Evolutionary conservation across 1,284 basidiomycete genomes (phyloP).

Genomic region (Malassezia equina): DNA sequence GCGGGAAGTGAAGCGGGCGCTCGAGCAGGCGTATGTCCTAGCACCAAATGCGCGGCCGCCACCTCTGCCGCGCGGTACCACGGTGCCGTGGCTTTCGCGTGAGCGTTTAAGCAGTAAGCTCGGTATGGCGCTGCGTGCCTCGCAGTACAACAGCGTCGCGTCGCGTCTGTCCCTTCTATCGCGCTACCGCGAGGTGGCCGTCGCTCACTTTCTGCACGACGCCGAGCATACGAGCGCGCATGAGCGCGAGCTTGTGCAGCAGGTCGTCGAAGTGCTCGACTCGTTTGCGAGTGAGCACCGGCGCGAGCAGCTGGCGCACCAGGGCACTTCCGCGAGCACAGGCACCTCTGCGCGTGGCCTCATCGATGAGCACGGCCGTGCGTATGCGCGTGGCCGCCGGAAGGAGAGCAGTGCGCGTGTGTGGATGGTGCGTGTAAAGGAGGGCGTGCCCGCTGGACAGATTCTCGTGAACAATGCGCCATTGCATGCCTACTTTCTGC

Average conservation of each 20-base stretch:
- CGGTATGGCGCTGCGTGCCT: conserved; percentile 58
- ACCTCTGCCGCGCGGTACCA: conserved; percentile 25
- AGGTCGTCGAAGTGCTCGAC: conserved; percentile 24
- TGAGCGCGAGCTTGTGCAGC: conserved; percentile 16
- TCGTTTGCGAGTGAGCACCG: conserved; percentile 27
- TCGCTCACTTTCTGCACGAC: conserved; percentile 12
- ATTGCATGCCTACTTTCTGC: conserved; percentile 66
- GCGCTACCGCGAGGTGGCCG: conserved; percentile 56
- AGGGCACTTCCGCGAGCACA: not conserved
- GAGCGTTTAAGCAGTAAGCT: conserved; percentile 57
- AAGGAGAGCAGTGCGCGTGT: conserved; percentile 54
- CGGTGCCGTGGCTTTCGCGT: conserved; percentile 57
- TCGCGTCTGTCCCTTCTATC: conserved; percentile 63
- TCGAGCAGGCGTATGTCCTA: conserved; percentile 61
- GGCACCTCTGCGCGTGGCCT: conserved; percentile 7
- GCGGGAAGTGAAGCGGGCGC: conserved; percentile 55
- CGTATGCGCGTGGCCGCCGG: conserved; percentile 33
- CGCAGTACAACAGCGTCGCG: conserved; percentile 63
- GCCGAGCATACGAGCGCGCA: conserved; percentile 3
- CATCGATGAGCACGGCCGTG: conserved; percentile 26
- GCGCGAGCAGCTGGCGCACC: conserved; percentile 12
- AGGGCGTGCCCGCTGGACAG: conserved; percentile 46
- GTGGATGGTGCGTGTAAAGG: conserved; percentile 75
- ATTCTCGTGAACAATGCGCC: conserved; percentile 76
- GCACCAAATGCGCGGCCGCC: conserved; percentile 63